Evolutionary conservation across 345 rosid species (phyloP).

Genomic region (Eucalyptus melliodora): DNA sequence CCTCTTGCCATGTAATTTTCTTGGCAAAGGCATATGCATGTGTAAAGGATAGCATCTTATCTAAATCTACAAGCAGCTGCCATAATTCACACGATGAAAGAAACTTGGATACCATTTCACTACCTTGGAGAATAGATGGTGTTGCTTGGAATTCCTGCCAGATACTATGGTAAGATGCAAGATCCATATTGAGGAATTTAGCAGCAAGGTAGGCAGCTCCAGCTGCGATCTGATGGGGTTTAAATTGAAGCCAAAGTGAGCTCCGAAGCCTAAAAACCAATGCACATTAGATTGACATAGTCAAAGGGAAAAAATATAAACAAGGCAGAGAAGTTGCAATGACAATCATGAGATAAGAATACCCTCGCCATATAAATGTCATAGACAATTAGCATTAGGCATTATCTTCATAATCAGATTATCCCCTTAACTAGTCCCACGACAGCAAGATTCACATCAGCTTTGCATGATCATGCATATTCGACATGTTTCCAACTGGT

Average conservation of each 20-base stretch:
- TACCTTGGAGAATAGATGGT: constrained; percentile 63
- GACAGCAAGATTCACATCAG: background rate
- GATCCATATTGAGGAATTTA: constrained; percentile 42
- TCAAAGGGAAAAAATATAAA: background rate
- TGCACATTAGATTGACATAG: background rate
- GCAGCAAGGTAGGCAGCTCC: constrained; percentile 79
- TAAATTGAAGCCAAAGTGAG: constrained; percentile 81
- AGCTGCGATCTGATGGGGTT: constrained; percentile 74
- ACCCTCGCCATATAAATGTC: background rate
- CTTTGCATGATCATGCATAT: background rate
- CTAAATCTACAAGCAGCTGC: background rate
- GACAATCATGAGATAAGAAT: background rate
- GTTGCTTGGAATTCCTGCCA: constrained; percentile 66
- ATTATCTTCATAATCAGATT: background rate
- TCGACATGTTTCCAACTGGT: background rate
- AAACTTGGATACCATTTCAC: background rate
- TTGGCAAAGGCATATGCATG: no score
- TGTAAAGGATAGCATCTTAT: no score
- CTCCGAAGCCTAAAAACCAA: constrained; percentile 58
- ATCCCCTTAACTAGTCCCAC: background rate
- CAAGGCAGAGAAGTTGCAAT: background rate
- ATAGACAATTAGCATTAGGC: background rate
- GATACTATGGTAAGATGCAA: constrained; percentile 34
- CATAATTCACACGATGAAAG: background rate
- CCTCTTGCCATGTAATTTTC: no score